Evolutionary conservation across 352 stramenopile species (phyloP).

Genomic region (Phytophthora quininea): DNA sequence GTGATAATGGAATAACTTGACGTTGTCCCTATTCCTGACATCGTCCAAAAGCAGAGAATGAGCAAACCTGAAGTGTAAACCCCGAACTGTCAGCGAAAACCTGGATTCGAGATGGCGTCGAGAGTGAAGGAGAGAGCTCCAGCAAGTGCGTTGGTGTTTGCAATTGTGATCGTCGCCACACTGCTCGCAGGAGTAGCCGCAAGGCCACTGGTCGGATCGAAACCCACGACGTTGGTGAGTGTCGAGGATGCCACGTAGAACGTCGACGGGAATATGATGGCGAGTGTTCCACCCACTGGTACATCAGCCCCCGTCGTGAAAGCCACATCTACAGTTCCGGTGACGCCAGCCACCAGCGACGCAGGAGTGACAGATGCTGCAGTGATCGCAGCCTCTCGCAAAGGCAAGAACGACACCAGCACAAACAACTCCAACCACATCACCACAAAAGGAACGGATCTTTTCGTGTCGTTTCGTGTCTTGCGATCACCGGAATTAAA

Average conservation of each 20-base stretch:
- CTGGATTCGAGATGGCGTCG: slow-evolving; percentile 65
- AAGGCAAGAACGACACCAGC: slow-evolving; percentile 8
- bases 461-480: slow-evolving; percentile 20
- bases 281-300: slow-evolving; percentile 51
- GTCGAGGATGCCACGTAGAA: slow-evolving; percentile 49
- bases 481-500: not conserved
- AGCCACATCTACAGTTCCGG: slow-evolving; percentile 30
- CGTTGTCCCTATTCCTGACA: slow-evolving; percentile 47
- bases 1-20: slow-evolving; percentile 50
- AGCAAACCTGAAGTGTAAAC: no score
- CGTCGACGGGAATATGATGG: slow-evolving; percentile 52
- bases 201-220: slow-evolving; percentile 37
- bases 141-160: slow-evolving; percentile 11
- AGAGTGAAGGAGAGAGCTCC: slow-evolving; percentile 52
- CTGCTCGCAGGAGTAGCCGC: slow-evolving; percentile 29
- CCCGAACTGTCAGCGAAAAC: slow-evolving; percentile 10
- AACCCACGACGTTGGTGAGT: slow-evolving; percentile 24
- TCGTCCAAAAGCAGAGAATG: not conserved
- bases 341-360: slow-evolving; percentile 38
- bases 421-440: slow-evolving; percentile 1
- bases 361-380: slow-evolving; percentile 34
- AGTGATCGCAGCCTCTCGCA: slow-evolving; percentile 38
- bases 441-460: not conserved
- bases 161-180: slow-evolving; percentile 47
- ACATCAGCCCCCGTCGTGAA: slow-evolving; percentile 44